phyloP scores from a whole-genome alignment of 768 basidiomycete species.

The Paxillus rubicundulus region DNA sequence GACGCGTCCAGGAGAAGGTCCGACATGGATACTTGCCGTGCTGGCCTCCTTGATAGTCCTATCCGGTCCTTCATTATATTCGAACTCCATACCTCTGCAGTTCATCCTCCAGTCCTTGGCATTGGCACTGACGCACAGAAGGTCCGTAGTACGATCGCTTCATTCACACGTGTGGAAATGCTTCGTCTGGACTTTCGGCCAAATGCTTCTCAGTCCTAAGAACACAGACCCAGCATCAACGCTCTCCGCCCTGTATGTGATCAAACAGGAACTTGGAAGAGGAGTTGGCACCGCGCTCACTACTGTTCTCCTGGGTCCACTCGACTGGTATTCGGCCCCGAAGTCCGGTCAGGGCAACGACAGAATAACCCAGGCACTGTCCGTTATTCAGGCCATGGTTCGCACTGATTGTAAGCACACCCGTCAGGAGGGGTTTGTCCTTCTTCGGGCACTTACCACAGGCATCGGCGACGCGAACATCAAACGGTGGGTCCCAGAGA shows the following conservation, averaged over 20 bases:
- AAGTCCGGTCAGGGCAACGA: slow-evolving; percentile 12
- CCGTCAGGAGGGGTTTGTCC: slow-evolving; percentile 31
- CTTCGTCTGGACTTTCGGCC: slow-evolving; percentile 55
- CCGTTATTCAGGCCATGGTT: slow-evolving; percentile 40
- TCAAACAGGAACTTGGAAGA: slow-evolving; percentile 46
- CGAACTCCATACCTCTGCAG: slow-evolving; percentile 36
- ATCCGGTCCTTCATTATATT: slow-evolving; percentile 43
- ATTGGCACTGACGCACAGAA: slow-evolving; percentile 32
- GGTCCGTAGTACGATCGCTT: slow-evolving; percentile 35
- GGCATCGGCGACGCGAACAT: slow-evolving; percentile 23
- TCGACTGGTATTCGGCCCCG: not conserved
- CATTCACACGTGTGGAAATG: slow-evolving; percentile 50
- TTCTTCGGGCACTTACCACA: slow-evolving; percentile 38
- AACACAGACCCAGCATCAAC: slow-evolving; percentile 23
- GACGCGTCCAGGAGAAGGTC: slow-evolving; percentile 22
- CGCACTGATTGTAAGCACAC: slow-evolving; percentile 21
- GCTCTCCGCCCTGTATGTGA: slow-evolving; percentile 39
- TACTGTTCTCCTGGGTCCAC: slow-evolving; percentile 34
- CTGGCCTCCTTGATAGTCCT: slow-evolving; percentile 49
- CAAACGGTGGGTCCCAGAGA: slow-evolving; percentile 1
- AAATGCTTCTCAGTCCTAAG: slow-evolving; percentile 29
- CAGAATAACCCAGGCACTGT: slow-evolving; percentile 36
- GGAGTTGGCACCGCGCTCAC: slow-evolving; percentile 46
- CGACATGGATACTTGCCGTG: slow-evolving; percentile 45
- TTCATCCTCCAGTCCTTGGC: slow-evolving; percentile 38